Evolutionary conservation across 164 flowering plant genomes (phyloP), one percentile per base, ranked within the genome.

Genomic region (Cinnamomum micranthum): DNA sequence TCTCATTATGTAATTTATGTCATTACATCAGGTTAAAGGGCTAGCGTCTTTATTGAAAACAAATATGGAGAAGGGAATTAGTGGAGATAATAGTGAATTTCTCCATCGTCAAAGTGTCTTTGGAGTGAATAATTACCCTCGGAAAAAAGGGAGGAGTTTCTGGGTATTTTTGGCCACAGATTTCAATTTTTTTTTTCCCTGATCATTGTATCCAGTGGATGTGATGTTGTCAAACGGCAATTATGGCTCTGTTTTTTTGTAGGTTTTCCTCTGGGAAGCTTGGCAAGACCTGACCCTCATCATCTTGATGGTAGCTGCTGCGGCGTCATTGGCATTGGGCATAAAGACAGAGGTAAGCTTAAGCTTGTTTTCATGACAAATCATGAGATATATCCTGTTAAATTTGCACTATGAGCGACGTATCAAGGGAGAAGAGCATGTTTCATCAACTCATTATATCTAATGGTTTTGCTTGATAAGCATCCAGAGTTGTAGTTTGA

Each of bases 211-310:
- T 41, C 47, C 47, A 6, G 47, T 41, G 47, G 47, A 41, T 41
- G 47, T 41, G 47, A 41, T 41, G 10, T 41, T 31, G 4, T 41
- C 47, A 6, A 6, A 1, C 0, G 19, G 33, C 13, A 64, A 22
- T 28, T 31, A 69, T 35, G n/a, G 4, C 52, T 19, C 52, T 35
- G 17, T 41, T 6, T 24, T n/a, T 13, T 35, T 9, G 41, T 70
- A 96, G 99, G 84, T 77, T 77, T 96, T 96, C 76, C 84, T 96
- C 25, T 94, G 95, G 98, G 98, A 96, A 77, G 97, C 99, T 70
- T 94, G 97, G 86, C 92, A 91, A 75, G 98, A 96, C 78, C 83
- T 92, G 13, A 96, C 99, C 12, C 86, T 94, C 60, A 88, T 96
- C 73, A 96, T 96, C 81, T 82, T 96, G 88, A 94, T 96, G 87